phyloP scores from a whole-genome alignment of 2,329 filamentous ascomycete species.

The Hypoxylon sp. region DNA sequence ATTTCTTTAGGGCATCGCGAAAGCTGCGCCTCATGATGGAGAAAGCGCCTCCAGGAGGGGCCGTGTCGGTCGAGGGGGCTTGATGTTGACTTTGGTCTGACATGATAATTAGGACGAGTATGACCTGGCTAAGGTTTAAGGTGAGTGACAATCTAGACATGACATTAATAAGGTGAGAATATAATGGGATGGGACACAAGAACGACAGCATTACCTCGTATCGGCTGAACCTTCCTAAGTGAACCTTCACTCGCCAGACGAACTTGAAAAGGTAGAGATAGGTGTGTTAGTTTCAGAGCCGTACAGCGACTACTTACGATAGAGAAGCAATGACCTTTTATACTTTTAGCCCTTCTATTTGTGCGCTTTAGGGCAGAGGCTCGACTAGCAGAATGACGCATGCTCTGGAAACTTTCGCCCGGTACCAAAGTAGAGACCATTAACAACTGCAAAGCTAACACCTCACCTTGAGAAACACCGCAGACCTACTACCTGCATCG shows the following conservation, averaged over 20 bases:
- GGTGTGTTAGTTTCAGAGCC: background rate
- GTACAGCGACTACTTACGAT: background rate
- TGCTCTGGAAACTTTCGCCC: background rate
- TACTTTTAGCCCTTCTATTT: constrained; percentile 4
- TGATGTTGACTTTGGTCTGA: background rate
- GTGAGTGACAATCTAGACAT: background rate
- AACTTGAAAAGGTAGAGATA: background rate
- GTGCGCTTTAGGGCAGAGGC: constrained; percentile 6
- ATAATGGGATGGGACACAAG: background rate
- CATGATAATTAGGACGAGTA: background rate
- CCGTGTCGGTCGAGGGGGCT: background rate
- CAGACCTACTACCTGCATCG: background rate
- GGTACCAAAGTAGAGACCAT: constrained; percentile 12
- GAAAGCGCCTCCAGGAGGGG: background rate
- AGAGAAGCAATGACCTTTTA: background rate
- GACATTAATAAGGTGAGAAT: background rate
- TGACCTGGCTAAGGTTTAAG: background rate
- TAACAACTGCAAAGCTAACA: background rate
- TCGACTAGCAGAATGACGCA: background rate
- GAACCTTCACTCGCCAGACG: background rate
- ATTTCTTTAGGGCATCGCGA: background rate
- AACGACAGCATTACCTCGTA: constrained; percentile 4
- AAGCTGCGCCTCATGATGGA: background rate
- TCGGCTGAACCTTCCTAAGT: background rate
- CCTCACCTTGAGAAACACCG: background rate